Evolutionary conservation across 2,329 filamentous ascomycete genomes (phyloP), one percentile per base, ranked within the genome.

Genomic region (Colletotrichum limetticola): DNA sequence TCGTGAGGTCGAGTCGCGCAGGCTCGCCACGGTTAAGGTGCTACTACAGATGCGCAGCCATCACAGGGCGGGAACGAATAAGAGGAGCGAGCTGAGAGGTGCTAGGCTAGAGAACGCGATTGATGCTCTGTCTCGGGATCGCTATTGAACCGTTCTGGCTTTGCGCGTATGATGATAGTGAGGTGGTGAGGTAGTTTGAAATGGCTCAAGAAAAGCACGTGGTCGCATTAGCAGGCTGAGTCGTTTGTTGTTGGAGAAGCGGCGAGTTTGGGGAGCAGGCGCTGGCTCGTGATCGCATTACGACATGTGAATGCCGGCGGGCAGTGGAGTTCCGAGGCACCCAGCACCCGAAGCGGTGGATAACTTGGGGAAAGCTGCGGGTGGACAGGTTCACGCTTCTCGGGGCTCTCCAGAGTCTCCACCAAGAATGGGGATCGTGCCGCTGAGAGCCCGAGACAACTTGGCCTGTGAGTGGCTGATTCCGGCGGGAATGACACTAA

Each of bases 231-330:
- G 60, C 46, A 60, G 26, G 16, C 60, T 62, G 71, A 73, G 67
- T 71, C 71, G 71, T 24, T 56, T 68, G 68, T 55, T 71, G 30
- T 71, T 68, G 28, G 57, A 65, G 65, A 56, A 49, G 22, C 22
- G 35, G 37, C 22, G 52, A 30, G 46, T 32, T 35, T 35, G 65
- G 68, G 52, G 62, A 49, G 19, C 19, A 49, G 42, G 35, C 46
- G 58, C 71, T 73, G 66, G 71, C 71, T 73, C 71, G 71, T 73
- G 71, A 73, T 73, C 55, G 52, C 55, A 73, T 73, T 73, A 71
- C 71, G 66, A 73, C 71, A 73, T 73, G 71, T 73, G 71, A 73
- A 71, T 65, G 71, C 66, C 66, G 71, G 60, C 37, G 52, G 63
- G 12, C 66, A 66, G 71, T 70, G 71, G 71, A 73, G 71, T 71